Percentiles rank a stretch among this genome's conserved stretches.
phyloP scores from a whole-genome alignment of 208 protist species.

The Leishmania amazonensis region DNA sequence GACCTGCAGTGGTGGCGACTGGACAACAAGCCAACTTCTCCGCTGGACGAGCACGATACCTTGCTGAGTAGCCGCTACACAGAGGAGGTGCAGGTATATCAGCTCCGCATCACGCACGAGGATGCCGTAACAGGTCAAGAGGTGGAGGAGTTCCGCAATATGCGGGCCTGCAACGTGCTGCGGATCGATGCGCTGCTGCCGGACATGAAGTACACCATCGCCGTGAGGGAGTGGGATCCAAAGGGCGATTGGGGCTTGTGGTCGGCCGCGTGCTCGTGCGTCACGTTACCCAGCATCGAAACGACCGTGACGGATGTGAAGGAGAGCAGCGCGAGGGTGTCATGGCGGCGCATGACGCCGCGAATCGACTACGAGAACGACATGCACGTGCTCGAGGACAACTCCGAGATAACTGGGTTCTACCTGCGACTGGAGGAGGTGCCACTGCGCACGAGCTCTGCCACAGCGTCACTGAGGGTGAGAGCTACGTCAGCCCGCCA shows the following conservation, averaged over 20 bases:
- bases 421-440: slow-evolving; percentile 82
- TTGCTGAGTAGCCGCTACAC: slow-evolving; percentile 55
- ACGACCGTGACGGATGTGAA: slow-evolving; percentile 67
- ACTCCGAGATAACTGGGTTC: slow-evolving; percentile 67
- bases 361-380: slow-evolving; percentile 87
- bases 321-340: slow-evolving; percentile 74
- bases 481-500: neutral
- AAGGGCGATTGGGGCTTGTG: slow-evolving; percentile 91
- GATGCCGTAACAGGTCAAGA: slow-evolving; percentile 48
- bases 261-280: slow-evolving; percentile 78
- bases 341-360: slow-evolving; percentile 64
- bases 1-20: slow-evolving; percentile 90
- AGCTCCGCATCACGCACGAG: slow-evolving; percentile 76
- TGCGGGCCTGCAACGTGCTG: slow-evolving; percentile 78
- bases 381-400: slow-evolving; percentile 81
- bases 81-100: slow-evolving; percentile 71
- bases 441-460: slow-evolving; percentile 10
- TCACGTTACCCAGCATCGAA: slow-evolving; percentile 80
- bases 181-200: slow-evolving; percentile 75
- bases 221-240: slow-evolving; percentile 89
- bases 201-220: slow-evolving; percentile 91
- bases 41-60: slow-evolving; percentile 56
- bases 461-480: neutral
- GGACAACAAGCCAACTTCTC: slow-evolving; percentile 74
- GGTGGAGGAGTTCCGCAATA: slow-evolving; percentile 72